Evolutionary conservation across 2,329 filamentous ascomycete genomes (phyloP).

Genomic region (Tolypocladium sp.): DNA sequence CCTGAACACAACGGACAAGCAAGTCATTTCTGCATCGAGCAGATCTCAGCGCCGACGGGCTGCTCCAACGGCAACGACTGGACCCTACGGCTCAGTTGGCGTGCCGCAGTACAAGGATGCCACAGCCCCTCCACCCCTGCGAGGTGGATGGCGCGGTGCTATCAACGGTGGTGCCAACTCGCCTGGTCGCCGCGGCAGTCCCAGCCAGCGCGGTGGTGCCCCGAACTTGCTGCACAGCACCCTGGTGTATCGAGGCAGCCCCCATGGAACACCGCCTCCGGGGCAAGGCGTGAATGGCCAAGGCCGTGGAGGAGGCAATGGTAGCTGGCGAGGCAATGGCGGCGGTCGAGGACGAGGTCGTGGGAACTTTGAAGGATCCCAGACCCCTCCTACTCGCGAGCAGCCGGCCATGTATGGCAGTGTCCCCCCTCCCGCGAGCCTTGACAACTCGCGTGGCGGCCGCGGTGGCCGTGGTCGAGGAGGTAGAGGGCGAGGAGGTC

Average conservation of each 20-base stretch:
- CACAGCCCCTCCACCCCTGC: constrained; percentile 42
- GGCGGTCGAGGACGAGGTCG: constrained; percentile 23
- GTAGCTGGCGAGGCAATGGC: constrained; percentile 12
- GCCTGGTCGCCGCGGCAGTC: constrained; percentile 28
- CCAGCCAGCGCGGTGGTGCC: constrained; percentile 25
- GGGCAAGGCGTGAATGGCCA: constrained; percentile 19
- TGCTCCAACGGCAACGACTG: constrained; percentile 38
- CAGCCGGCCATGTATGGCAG: constrained; percentile 35
- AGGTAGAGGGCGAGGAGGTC: constrained; percentile 26
- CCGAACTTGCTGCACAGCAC: constrained; percentile 41
- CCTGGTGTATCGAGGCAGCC: constrained; percentile 39
- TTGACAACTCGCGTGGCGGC: constrained; percentile 36
- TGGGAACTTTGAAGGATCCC: constrained; percentile 14
- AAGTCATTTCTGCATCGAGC: constrained; percentile 63
- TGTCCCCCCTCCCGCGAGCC: constrained; percentile 50
- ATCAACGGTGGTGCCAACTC: constrained; percentile 35
- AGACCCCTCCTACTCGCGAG: constrained; percentile 7
- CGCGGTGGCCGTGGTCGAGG: constrained; percentile 31
- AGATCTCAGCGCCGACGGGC: constrained; percentile 40
- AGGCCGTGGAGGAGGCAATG: constrained; percentile 12
- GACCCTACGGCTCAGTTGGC: constrained; percentile 46
- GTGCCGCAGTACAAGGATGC: constrained; percentile 55
- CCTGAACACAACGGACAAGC: constrained; percentile 74
- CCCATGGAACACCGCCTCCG: constrained; percentile 15
- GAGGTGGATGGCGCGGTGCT: constrained; percentile 49